These are phyloP conservation scores for Mycotypha africana DNA, from an alignment of 371 early-diverging fungal species.

Conservation along the genomic window DNA sequence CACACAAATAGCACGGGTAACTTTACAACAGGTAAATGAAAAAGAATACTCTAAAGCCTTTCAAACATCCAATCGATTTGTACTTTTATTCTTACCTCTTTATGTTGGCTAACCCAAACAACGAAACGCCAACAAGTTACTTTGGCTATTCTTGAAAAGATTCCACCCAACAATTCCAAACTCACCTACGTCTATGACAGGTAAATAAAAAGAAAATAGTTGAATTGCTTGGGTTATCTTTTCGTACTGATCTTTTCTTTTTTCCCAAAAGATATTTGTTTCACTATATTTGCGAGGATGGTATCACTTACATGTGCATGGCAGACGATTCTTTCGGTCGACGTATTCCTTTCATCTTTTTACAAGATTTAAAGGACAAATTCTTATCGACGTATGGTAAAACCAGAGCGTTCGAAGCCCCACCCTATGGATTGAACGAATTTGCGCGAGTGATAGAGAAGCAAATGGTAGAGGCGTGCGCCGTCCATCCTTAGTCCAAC, in stretches of 20 bases:
- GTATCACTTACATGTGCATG: constrained; percentile 84
- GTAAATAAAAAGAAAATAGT: constrained; percentile 35
- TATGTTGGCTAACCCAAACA: too few species aligned
- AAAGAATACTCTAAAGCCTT: too few species aligned
- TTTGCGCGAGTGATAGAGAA: constrained; percentile 74
- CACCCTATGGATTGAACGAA: constrained; percentile 77
- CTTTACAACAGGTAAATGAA: constrained; percentile 49
- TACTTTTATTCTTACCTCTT: too few species aligned
- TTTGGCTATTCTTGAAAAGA: constrained; percentile 85
- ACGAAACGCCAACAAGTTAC: too few species aligned
- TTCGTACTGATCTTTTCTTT: too few species aligned
- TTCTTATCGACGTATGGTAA: constrained; percentile 61
- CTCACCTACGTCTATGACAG: constrained; percentile 89
- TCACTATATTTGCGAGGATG: constrained; percentile 82
- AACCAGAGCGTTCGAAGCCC: constrained; percentile 52
- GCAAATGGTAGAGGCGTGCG: constrained; percentile 70
- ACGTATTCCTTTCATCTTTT: constrained; percentile 85
- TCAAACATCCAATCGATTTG: too few species aligned
- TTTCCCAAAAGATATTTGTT: constrained; percentile 76
- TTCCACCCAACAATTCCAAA: constrained; percentile 85
- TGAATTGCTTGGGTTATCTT: too few species aligned
- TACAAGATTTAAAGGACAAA: constrained; percentile 72
- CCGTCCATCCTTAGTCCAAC: too few species aligned
- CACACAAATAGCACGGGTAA: constrained; percentile 74
- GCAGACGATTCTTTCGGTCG: constrained; percentile 87